Evolutionary conservation across 352 stramenopile species (phyloP), one percentile per base, ranked within the genome.

Genomic region (Pythium dissimile): DNA sequence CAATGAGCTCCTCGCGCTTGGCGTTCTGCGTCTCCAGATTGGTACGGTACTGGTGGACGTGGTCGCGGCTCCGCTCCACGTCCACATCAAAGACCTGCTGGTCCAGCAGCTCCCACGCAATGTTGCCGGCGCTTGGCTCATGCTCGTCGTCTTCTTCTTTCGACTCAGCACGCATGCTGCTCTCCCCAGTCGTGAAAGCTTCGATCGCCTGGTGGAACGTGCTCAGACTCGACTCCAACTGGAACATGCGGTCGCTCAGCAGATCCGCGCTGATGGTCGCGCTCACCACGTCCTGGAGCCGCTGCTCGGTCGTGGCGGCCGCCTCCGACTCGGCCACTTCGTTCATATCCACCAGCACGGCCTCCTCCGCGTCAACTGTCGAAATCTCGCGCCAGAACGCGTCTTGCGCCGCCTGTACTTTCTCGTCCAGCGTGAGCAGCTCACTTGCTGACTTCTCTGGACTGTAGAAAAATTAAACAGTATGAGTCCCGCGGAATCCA

Each of bases 201-300:
- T 84, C 77, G 32, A 61, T 67, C 4, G 80, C 84, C 26, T 89
- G 75, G 42, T 85, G 72, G 59, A 94, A 94, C 11, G 73, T 75
- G 42, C 68, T 86, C 24, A 92, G 69, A 52, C 75, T 89, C 49
- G 80, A 91, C 62, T 92, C 72, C 48, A 94, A 71, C 69, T 94
- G 84, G 63, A 94, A 94, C 82, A 94, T 92, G 50, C 84, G 80
- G 59, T 94, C 84, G 68, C 84, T 94, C 28, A 94, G 67, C 64
- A 94, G 72, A 44, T 94, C 84, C 0, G 84, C 79, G 27, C 79
- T 92, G 53, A 94, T 92, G 7, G 82, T 90, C 18, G 81, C 80
- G 45, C 77, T 91, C 28, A 89, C 84, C 1, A 94, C 68, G 27
- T 88, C 72, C 64, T 94, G 82, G 23, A 94, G 59, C 24, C 71